Conservation (phyloP, 2,329 filamentous ascomycete species). For the Scytalidium sp. region DNA sequence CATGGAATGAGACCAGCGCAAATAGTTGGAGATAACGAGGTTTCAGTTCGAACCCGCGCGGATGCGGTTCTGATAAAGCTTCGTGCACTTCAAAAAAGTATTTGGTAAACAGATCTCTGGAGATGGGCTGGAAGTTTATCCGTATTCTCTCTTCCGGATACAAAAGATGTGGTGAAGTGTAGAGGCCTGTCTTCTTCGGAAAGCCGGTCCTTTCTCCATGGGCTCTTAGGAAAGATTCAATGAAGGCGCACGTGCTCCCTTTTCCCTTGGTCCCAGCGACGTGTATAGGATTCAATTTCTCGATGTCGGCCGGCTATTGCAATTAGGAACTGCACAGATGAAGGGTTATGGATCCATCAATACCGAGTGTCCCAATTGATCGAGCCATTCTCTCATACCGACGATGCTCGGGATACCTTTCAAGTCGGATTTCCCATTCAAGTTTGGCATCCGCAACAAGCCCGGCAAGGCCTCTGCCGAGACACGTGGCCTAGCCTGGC, state of each 20-base stretch:
- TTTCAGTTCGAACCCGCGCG: conserved; percentile 42
- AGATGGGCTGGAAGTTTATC: conserved; percentile 53
- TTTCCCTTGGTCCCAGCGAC: conserved; percentile 73
- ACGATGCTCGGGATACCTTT: conserved; percentile 43
- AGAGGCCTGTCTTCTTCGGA: conserved; percentile 47
- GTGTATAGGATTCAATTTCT: conserved; percentile 60
- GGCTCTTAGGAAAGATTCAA: conserved; percentile 55
- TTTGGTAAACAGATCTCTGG: conserved; percentile 53
- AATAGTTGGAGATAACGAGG: conserved; percentile 56
- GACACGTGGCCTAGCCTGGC: not conserved
- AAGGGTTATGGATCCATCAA: conserved; percentile 7
- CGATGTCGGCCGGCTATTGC: conserved; percentile 38
- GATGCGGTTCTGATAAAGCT: conserved; percentile 31
- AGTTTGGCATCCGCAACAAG: not conserved
- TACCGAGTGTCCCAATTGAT: conserved; percentile 71
- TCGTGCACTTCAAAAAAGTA: conserved; percentile 68
- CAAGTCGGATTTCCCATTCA: not conserved
- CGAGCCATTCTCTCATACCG: conserved; percentile 77
- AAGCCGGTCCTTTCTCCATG: conserved; percentile 35
- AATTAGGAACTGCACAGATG: conserved; percentile 36
- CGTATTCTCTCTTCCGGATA: conserved; percentile 63
- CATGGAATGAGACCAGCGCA: conserved; percentile 62
- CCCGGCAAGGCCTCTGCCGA: not conserved
- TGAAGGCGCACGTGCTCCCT: conserved; percentile 67
- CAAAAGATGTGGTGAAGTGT: conserved; percentile 65